Conservation (phyloP, 2,329 filamentous ascomycete species). For the Arthrocladium fulminans region DNA sequence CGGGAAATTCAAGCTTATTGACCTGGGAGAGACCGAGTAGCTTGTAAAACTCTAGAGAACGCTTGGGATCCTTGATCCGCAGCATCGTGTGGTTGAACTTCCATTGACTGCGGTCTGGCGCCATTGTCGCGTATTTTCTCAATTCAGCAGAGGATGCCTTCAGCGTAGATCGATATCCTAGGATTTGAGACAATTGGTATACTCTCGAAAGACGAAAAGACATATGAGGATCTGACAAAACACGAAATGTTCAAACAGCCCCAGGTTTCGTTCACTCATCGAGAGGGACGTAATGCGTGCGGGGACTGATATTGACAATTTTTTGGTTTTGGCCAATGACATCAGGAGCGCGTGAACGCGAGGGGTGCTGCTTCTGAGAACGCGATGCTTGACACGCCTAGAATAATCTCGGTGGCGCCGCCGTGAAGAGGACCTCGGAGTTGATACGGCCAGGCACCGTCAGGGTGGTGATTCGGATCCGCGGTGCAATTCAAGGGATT, state of each 20-base stretch:
- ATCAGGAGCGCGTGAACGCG: background rate
- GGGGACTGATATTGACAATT: conserved; percentile 1
- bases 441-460: background rate
- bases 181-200: background rate
- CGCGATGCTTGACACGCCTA: background rate
- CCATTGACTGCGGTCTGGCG: conserved; percentile 42
- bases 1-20: conserved; percentile 70
- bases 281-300: background rate
- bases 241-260: too few relatives aligned
- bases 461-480: background rate
- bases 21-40: conserved; percentile 80
- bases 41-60: conserved; percentile 79
- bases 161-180: background rate
- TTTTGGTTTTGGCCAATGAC: background rate
- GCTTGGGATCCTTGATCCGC: conserved; percentile 67
- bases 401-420: background rate
- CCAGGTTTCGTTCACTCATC: background rate
- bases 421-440: background rate
- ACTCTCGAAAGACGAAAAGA: background rate
- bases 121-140: conserved; percentile 17
- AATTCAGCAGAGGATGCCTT: background rate
- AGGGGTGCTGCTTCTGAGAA: background rate
- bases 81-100: conserved; percentile 64
- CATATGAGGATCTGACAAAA: background rate
- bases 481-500: background rate